Evolutionary conservation across 2,329 filamentous ascomycete species (phyloP), one percentile per base, ranked within the genome.

Genomic region (Tetracladium maxilliforme): DNA sequence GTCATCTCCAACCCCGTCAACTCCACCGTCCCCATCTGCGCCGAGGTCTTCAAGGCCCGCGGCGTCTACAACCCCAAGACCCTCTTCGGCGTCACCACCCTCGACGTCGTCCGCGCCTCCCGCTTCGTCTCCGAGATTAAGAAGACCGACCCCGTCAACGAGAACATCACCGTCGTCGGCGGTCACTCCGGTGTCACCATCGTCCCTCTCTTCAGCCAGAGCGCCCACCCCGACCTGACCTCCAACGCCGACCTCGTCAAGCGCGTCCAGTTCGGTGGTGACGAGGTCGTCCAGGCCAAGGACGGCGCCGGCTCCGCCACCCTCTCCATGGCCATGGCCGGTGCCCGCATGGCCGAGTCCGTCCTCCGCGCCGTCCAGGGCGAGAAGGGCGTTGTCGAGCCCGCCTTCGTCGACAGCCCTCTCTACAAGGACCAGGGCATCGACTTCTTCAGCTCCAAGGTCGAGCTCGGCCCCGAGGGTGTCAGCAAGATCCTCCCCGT

Each of bases 1-100:
- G 73, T 98, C 68, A 98, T 98, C 63, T 73, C 86, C 59, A 98
- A 98, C 76, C 90, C 90, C 35, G 86, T 98, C 64, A 98, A 98
- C 83, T 94, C 84, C 45, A 98, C 90, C 50, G 90, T 98, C 48
- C 90, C 90, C 54, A 98, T 98, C 62, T 77, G 76, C 52, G 77
- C 83, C 52, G 90, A 95, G 72, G 75, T 95, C 53, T 92, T 86
- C 81, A 95, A 95, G 78, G 62, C 70, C 54, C 69, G 64, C 45
- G 84, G 84, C 42, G 87, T 95, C 64, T 98, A 94, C 77, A 87
- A 98, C 75, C 86, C 90, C 58, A 92, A 92, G 77, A 82, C 81
- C 50, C 82, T 98, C 45, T 98, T 98, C 63, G 90, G 90, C 68
- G 90, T 98, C 52, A 98, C 90, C 61, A 95, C 90, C 49, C 84